Evolutionary conservation across 2,329 filamentous ascomycete genomes (phyloP).

Genomic region (Epichloe aotearoae): DNA sequence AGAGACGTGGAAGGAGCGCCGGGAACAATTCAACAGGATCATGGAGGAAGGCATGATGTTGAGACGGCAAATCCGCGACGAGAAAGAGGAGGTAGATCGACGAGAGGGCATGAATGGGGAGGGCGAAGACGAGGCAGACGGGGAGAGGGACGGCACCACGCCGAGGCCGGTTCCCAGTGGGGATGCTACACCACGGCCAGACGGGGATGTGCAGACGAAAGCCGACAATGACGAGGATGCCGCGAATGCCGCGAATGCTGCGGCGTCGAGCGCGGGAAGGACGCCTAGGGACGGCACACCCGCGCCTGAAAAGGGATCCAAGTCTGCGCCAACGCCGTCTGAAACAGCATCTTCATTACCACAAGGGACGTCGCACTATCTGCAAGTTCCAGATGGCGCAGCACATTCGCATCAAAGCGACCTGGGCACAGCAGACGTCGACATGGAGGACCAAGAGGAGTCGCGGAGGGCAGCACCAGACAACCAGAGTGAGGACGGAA

Average conservation of each 20-base stretch:
- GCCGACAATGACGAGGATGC: constrained; percentile 9
- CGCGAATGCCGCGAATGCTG: not conserved
- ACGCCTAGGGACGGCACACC: constrained; percentile 22
- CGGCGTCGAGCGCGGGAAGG: constrained; percentile 14
- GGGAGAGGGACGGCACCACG: constrained; percentile 32
- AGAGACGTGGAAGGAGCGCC: constrained; percentile 69
- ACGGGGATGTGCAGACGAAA: constrained; percentile 20
- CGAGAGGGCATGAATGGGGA: constrained; percentile 69
- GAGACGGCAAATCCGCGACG: constrained; percentile 74
- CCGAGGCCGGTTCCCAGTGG: constrained; percentile 36
- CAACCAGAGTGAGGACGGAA: constrained; percentile 31
- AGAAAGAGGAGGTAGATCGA: constrained; percentile 87
- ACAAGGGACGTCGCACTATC: constrained; percentile 2
- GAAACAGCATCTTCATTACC: constrained; percentile 1
- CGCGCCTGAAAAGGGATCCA: constrained; percentile 13
- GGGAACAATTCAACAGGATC: constrained; percentile 77
- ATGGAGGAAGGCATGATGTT: constrained; percentile 85
- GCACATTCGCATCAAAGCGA: constrained; percentile 13
- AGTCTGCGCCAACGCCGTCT: not conserved
- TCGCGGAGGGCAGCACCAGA: constrained; percentile 14
- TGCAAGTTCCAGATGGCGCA: constrained; percentile 6
- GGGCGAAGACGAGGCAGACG: constrained; percentile 44
- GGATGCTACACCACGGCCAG: constrained; percentile 36
- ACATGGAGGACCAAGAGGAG: constrained; percentile 38
- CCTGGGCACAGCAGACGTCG: constrained; percentile 36